These are phyloP conservation scores for Rhizoclosmatium globosum DNA, from an alignment of 192 early-diverging fungal species.

Conservation along the genomic window DNA sequence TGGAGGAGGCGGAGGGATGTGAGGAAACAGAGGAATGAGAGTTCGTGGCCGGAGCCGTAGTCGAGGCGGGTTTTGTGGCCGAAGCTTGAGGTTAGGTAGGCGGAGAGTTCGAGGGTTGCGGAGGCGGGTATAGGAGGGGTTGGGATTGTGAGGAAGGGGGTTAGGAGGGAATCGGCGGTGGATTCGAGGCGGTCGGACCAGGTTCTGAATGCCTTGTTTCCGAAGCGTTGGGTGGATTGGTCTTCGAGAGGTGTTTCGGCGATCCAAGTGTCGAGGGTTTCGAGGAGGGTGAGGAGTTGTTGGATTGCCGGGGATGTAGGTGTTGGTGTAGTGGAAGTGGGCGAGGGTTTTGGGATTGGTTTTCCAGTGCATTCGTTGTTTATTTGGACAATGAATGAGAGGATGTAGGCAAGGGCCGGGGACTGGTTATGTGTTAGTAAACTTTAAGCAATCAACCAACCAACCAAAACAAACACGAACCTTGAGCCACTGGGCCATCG, in stretches of 20 bases:
- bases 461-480: slow-evolving; percentile 64
- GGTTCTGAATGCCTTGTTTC: slow-evolving; percentile 88
- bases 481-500: slow-evolving; percentile 74
- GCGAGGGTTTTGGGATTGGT: not conserved
- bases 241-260: slow-evolving; percentile 77
- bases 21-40: slow-evolving; percentile 87
- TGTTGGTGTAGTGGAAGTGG: not conserved
- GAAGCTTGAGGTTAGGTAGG: slow-evolving; percentile 80
- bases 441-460: slow-evolving; percentile 54
- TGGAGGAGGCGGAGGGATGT: slow-evolving; percentile 74
- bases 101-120: slow-evolving; percentile 72
- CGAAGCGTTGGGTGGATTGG: slow-evolving; percentile 79
- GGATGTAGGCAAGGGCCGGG: not conserved
- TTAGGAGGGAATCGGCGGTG: slow-evolving; percentile 35
- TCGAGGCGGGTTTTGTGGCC: slow-evolving; percentile 93
- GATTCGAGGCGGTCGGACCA: slow-evolving; percentile 71
- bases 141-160: not conserved
- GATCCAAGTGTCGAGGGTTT: slow-evolving; percentile 74
- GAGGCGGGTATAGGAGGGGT: not conserved
- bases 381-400: not conserved
- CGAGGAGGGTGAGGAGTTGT: slow-evolving; percentile 67
- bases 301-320: slow-evolving; percentile 48
- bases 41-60: slow-evolving; percentile 97
- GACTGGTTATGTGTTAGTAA: slow-evolving; percentile 63
- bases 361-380: slow-evolving; percentile 16